phyloP scores from a whole-genome alignment of 1,284 basidiomycete genomes.

The Trichosporon ovoides region DNA sequence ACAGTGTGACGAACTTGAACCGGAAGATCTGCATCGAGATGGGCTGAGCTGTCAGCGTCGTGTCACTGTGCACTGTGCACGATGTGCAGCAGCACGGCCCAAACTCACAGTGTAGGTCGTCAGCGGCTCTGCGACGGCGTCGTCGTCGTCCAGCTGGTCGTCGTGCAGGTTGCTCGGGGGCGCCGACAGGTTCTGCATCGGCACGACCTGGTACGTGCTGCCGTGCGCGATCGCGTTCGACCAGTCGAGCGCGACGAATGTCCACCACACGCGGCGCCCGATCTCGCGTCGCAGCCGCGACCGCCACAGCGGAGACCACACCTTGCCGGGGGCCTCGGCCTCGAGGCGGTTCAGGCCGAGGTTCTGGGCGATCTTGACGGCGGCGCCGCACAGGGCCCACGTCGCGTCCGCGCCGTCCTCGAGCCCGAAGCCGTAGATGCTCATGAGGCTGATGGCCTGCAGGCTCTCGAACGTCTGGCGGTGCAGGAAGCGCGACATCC shows the following conservation, averaged over 20 bases:
- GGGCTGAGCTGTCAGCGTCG: constrained; percentile 5
- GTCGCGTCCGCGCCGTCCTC: constrained; percentile 19
- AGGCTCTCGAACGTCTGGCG: constrained; percentile 22
- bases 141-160: constrained; percentile 16
- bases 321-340: constrained; percentile 14
- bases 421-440: constrained; percentile 18
- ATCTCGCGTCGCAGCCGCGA: constrained; percentile 19
- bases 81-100: not conserved
- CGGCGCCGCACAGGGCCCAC: constrained; percentile 19
- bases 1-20: constrained; percentile 20
- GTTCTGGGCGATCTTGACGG: constrained; percentile 28
- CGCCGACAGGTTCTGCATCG: constrained; percentile 24
- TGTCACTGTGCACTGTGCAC: too few relatives aligned
- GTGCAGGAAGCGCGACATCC: constrained; percentile 19
- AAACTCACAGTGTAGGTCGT: constrained; percentile 12
- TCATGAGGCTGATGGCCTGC: constrained; percentile 22
- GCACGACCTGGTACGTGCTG: constrained; percentile 20
- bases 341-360: constrained; percentile 27
- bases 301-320: constrained; percentile 20
- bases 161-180: constrained; percentile 24
- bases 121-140: constrained; percentile 11
- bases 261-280: constrained; percentile 27
- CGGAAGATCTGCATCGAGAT: constrained; percentile 22
- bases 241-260: constrained; percentile 26
- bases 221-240: constrained; percentile 22